Evolutionary conservation across 148 eudicot species (phyloP), one percentile per base, ranked within the genome.

Genomic region (Rhododendron ferrugineum): DNA sequence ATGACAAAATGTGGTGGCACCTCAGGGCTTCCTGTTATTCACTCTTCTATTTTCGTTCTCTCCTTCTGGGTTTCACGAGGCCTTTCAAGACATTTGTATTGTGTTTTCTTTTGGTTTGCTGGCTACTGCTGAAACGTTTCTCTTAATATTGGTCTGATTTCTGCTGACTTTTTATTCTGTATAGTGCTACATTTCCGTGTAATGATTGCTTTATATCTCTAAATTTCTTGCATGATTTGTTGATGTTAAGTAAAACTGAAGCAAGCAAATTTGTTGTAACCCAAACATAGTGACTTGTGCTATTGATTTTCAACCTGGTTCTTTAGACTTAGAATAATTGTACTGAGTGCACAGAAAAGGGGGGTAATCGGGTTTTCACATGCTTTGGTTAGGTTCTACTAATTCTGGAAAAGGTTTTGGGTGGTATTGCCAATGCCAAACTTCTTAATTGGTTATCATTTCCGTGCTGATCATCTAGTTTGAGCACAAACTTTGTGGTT

Each of bases 401-500:
- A 70, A 30, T 30, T 79, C 23, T 50, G 22, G 82, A 36, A 56
- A 81, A 34, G 83, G 83, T 46, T 46, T 50, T 36, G 64, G 58
- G 64, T 72, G 62, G 70, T 47, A 13, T 73, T 20, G n/a, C 49
- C 18, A 13, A 83, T 82, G 82, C 42, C 78, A 68, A 58, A 70
- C 64, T 77, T 78, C 4, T 62, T n/a, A 62, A n/a, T 74, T 62
- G 32, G 82, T 79, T 66, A 52, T 68, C 56, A 28, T 56, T 20
- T 56, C 60, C 26, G 20, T 78, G 81, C 86, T 47, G 49, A 66
- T 81, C 8, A 80, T 23, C 72, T 66, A 37, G 66, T 50, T 23
- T 70, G 85, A 58, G 60, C 84, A 50, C 50, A 40, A 85, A 49
- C 26, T 50, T 52, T 80, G 37, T 85, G 89, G 20, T 81, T 79